Conservation (phyloP, 108 stramenopile species). For the Discostella stelligeroides region DNA sequence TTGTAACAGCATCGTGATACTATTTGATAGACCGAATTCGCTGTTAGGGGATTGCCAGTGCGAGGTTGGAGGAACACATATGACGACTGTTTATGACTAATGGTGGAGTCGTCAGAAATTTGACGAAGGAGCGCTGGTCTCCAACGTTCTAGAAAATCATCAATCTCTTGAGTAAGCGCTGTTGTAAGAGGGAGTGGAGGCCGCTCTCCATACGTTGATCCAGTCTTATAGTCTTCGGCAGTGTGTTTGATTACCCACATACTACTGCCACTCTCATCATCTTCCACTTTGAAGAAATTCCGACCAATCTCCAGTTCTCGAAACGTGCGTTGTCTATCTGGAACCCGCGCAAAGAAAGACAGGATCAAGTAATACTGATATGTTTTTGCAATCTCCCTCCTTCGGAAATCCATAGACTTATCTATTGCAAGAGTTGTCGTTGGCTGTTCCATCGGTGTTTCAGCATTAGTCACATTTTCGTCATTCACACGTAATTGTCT, state of each 20-base stretch:
- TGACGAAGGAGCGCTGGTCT: conserved; percentile 59
- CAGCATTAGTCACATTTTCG: background rate
- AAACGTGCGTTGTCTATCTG: conserved; percentile 86
- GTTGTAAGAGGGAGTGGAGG: conserved; percentile 64
- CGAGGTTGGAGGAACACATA: conserved; percentile 69
- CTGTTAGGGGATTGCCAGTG: conserved; percentile 76
- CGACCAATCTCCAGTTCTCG: conserved; percentile 78
- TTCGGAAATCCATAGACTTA: conserved; percentile 28
- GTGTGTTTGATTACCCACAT: conserved; percentile 73
- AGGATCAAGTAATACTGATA: conserved; percentile 81
- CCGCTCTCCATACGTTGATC: conserved; percentile 81
- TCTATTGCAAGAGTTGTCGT: conserved; percentile 5
- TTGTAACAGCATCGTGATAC: conserved; percentile 72
- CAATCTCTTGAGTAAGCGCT: conserved; percentile 68
- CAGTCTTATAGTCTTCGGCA: conserved; percentile 84
- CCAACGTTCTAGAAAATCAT: conserved; percentile 77
- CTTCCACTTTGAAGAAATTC: conserved; percentile 53
- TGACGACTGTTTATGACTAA: conserved; percentile 8
- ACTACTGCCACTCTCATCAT: background rate
- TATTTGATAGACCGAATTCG: conserved; percentile 69
- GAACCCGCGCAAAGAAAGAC: conserved; percentile 77
- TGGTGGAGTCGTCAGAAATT: conserved; percentile 16
- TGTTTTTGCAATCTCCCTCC: conserved; percentile 58
- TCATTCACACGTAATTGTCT: conserved; percentile 3
- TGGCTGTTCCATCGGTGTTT: background rate